Evolutionary conservation across 2,329 filamentous ascomycete genomes (phyloP), one percentile per base, ranked within the genome.

Genomic region (Trichoderma sp.): DNA sequence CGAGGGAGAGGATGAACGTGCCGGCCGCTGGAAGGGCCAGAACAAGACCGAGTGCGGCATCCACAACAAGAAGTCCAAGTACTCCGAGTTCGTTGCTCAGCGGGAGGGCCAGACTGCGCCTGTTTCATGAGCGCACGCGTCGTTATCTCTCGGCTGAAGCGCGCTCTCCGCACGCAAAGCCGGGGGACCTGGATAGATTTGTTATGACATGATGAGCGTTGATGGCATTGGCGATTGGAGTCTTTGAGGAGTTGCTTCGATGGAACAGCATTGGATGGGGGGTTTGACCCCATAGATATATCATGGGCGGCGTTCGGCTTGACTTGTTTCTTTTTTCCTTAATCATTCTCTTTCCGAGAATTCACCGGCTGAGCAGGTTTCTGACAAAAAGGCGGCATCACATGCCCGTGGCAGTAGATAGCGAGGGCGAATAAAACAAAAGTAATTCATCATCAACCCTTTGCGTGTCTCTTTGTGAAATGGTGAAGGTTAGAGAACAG

Each of bases 21-120:
- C 96, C 9, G 96, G 96, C 72, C 91, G 96, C 76, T 99, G 96
- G 96, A 98, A 97, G 88, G 96, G 96, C 73, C 92, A 94, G 82
- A 85, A 88, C 78, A 99, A 99, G 91, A 97, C 94, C 17, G 96
- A 99, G 85, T 99, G 96, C 82, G 96, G 96, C 62, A 98, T 99
- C 79, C 96, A 99, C 89, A 98, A 98, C 87, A 97, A 96, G 83
- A 92, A 95, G 82, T 97, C 93, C 72, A 91, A 94, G 76, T 99
- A 98, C 79, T 93, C 94, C 12, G 90, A 95, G 83, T 98, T 92
- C 82, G 84, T 97, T 70, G 86, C 87, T 77, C 90, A 94, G 73
- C 88, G 92, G 82, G 91, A 94, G 53, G 30, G 12, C 80, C 85
- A 86, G 74, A 73, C 77, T n/a, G 75, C 76, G 63, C 76, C 79